Percentiles rank a stretch among this genome's conserved stretches.
Evolutionary conservation across 2,329 filamentous ascomycete genomes (phyloP).

Genomic region (Claviceps sp.): DNA sequence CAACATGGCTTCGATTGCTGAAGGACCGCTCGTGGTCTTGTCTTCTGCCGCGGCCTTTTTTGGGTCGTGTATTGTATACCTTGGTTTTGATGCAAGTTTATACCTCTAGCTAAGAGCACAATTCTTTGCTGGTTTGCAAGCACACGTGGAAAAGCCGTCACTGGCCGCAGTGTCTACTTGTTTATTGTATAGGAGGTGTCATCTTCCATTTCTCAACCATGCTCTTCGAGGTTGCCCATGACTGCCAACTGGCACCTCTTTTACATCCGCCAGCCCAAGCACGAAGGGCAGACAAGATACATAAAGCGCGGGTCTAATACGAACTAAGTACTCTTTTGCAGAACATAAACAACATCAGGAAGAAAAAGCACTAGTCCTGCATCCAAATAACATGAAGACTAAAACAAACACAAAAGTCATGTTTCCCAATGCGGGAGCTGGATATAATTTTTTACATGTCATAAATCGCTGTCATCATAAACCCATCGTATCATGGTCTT

Average conservation of each 20-base stretch:
- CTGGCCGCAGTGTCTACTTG: slow-evolving; percentile 5
- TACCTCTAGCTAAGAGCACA: background rate
- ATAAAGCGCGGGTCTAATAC: background rate
- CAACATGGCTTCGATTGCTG: background rate
- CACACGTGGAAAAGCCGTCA: background rate
- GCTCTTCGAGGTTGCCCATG: background rate
- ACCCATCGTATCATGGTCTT: slow-evolving; percentile 6
- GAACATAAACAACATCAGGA: background rate
- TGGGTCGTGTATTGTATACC: no score
- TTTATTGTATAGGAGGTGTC: slow-evolving; percentile 5
- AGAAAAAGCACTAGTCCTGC: background rate
- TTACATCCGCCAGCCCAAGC: background rate
- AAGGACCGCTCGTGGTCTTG: no score
- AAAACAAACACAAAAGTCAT: background rate
- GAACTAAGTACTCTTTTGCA: no score
- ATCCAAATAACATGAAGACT: background rate
- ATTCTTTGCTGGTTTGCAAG: background rate
- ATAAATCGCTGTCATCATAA: slow-evolving; percentile 5
- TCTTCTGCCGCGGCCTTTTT: no score
- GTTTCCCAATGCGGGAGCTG: background rate
- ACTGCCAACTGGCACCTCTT: background rate
- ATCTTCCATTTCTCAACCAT: background rate
- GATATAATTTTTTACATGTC: background rate
- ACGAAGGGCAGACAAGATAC: background rate
- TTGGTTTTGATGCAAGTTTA: background rate